These are phyloP conservation scores for Umbilicus rupestris DNA, from an alignment of 164 flowering plant genomes.

Conservation along the genomic window DNA sequence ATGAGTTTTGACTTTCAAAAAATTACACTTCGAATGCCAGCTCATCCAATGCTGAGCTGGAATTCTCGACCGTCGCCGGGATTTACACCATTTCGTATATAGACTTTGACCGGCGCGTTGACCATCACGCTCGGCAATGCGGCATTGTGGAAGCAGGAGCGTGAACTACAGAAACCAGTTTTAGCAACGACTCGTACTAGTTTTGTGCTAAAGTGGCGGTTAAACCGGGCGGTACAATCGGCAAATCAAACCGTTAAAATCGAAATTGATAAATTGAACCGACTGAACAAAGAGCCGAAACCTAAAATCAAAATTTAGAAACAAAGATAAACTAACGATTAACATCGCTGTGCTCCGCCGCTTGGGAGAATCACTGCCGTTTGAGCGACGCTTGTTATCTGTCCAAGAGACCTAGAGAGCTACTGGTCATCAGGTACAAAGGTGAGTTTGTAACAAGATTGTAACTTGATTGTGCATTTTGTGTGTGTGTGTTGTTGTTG, in stretches of 20 bases:
- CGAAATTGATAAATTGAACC: background rate
- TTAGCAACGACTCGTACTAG: too few relatives aligned
- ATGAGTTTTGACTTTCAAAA: too few relatives aligned
- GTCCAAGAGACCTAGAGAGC: background rate
- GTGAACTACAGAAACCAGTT: too few relatives aligned
- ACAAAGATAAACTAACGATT: background rate
- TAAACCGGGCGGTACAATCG: background rate
- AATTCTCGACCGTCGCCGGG: too few relatives aligned
- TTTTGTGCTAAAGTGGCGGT: too few relatives aligned
- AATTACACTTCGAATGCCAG: too few relatives aligned
- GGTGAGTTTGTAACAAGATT: background rate
- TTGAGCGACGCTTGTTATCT: background rate
- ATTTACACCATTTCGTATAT: too few relatives aligned
- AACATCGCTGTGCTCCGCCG: conserved; percentile 2
- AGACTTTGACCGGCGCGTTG: too few relatives aligned
- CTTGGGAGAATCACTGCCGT: background rate
- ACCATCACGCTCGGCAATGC: too few relatives aligned
- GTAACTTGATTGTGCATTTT: background rate
- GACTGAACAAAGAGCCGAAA: background rate
- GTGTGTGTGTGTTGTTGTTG: background rate
- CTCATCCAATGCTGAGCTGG: too few relatives aligned
- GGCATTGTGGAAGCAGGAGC: too few relatives aligned
- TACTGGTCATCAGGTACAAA: background rate
- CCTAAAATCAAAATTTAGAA: background rate
- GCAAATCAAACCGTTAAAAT: background rate